phyloP scores from a whole-genome alignment of 371 early-diverging fungal genomes.

The Mortierella sp. region DNA sequence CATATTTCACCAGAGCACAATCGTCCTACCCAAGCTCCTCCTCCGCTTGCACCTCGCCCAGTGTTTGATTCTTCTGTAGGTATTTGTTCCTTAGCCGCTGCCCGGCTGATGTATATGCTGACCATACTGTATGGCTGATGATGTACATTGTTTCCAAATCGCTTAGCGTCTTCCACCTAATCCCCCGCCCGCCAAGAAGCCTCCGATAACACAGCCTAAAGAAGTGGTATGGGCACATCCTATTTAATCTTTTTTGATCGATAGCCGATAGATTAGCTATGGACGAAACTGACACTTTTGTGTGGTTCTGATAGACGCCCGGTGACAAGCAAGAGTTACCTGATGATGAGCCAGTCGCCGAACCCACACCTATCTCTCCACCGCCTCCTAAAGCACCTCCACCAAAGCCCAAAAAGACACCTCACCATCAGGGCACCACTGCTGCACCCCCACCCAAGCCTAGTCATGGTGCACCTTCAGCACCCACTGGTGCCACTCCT shows the following conservation, averaged over 20 bases:
- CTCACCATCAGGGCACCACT: conserved; percentile 29
- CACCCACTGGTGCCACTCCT: conserved; percentile 11
- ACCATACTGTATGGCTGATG: not conserved
- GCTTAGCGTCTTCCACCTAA: conserved; percentile 41
- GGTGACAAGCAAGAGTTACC: conserved; percentile 14
- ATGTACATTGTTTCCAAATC: not conserved
- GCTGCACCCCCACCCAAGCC: conserved; percentile 17
- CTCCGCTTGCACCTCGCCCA: conserved; percentile 43
- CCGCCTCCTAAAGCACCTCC: conserved; percentile 30
- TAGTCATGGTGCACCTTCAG: conserved; percentile 12
- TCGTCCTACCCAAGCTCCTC: too few relatives aligned
- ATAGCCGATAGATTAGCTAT: not conserved
- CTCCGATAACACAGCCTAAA: conserved; percentile 7
- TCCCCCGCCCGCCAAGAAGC: conserved; percentile 36
- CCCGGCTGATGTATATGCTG: too few relatives aligned
- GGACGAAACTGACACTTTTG: not conserved
- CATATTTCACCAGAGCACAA: conserved; percentile 16
- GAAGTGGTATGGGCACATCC: conserved; percentile 7
- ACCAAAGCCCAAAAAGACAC: conserved; percentile 45
- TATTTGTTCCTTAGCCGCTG: not conserved
- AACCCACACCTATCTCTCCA: conserved; percentile 25
- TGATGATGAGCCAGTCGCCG: conserved; percentile 19
- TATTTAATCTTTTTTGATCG: not conserved
- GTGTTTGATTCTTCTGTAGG: conserved; percentile 50
- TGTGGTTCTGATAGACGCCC: conserved; percentile 11